Conservation (phyloP, 164 flowering plant genomes). For the Saururus chinensis region DNA sequence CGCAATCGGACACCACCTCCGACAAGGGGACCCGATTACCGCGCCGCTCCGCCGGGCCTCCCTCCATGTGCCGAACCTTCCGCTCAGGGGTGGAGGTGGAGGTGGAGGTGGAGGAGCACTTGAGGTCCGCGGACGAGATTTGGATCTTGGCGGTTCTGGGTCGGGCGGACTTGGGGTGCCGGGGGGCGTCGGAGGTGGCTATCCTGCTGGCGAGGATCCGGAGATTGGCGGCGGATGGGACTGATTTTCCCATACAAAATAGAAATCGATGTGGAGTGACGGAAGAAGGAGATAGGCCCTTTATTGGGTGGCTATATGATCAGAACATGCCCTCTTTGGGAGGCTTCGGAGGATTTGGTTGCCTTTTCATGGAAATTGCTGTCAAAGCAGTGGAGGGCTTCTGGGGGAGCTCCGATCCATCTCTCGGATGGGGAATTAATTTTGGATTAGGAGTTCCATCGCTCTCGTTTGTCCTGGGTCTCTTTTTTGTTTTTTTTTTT, state of each 20-base stretch:
- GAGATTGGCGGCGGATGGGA: slow-evolving; percentile 10
- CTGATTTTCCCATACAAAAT: slow-evolving; percentile 25
- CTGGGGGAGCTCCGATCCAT: too few species aligned
- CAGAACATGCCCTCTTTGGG: too few species aligned
- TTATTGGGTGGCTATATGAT: too few species aligned
- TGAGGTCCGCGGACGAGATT: neutral
- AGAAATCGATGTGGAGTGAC: neutral
- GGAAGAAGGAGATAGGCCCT: neutral
- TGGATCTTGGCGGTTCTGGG: slow-evolving; percentile 12
- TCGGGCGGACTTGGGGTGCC: slow-evolving; percentile 3
- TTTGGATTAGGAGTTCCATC: too few species aligned
- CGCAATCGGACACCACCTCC: slow-evolving; percentile 70
- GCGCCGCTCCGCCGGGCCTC: slow-evolving; percentile 6
- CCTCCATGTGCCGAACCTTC: slow-evolving; percentile 11
- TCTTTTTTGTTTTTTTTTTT: too few species aligned
- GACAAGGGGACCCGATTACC: slow-evolving; percentile 35
- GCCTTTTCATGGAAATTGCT: too few species aligned
- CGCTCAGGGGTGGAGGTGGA: neutral
- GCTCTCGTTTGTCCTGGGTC: too few species aligned
- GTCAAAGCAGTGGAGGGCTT: too few species aligned
- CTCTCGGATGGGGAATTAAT: too few species aligned
- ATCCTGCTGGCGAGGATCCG: slow-evolving; percentile 6
- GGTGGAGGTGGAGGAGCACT: slow-evolving; percentile 4
- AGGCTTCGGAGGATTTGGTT: too few species aligned
- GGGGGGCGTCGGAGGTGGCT: slow-evolving; percentile 4